Evolutionary conservation across 225 moss, liverwort and hornwort genomes (phyloP), one percentile per base, ranked within the genome.

Genomic region (Marchantia polymorpha): DNA sequence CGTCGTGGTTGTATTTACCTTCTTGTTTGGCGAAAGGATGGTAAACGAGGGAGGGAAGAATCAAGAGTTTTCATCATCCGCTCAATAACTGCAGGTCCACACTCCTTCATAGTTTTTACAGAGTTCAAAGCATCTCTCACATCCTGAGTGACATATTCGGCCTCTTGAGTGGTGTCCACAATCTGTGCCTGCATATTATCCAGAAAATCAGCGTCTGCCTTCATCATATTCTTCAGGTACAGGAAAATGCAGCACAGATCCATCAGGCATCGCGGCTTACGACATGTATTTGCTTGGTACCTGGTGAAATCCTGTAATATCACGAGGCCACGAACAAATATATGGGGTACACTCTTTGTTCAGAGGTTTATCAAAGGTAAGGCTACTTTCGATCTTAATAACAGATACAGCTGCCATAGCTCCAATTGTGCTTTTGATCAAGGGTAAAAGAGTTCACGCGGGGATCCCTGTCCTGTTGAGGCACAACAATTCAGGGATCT

Each of bases 1-100:
- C 60, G 70, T 71, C 39, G 71, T 78, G 72, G 29, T 77, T 39
- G 55, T 81, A 75, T 88, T 90, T 85, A 93, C 96, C 85, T 83
- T 86, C 83, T 90, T 58, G 87, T 82, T 61, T 85, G 88, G 81
- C 91, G 87, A 81, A 92, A 75, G 64, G 89, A 90, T 80, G 92
- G 87, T 85, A 97, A 90, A 78, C 89, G 86, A 68, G 86, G 66
- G 84, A 91, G 86, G 84, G 93, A 91, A 78, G 94, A 85, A 83
- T 91, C 93, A 72, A 99, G 87, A 53, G 86, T 88, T 63, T 93
- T 88, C 73, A 92, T 91, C 94, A 99, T 99, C 85, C 91, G 91
- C 85, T 87, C 92, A 82, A 99, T 73, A 20, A 93, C 94, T 70
- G 92, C 78, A 68, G 90, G 89, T 51, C 97, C 97, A 80, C 92